These are phyloP conservation scores for Mercurialis annua DNA, from an alignment of 345 rosid species.

Conservation along the genomic window DNA sequence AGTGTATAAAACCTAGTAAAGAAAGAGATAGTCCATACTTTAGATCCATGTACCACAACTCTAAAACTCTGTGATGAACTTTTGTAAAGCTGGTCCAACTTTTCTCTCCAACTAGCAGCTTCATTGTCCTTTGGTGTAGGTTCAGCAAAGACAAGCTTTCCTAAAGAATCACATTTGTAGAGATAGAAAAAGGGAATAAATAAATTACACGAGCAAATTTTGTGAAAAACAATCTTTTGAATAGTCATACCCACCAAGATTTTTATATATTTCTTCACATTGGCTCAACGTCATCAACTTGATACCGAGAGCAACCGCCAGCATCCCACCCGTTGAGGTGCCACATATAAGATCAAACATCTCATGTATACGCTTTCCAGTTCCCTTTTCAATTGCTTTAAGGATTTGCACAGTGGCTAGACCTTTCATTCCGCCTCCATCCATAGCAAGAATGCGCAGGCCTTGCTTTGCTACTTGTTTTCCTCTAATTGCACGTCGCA, in stretches of 20 bases:
- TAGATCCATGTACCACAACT: conserved; percentile 98
- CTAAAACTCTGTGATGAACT: conserved; percentile 98
- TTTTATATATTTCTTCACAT: conserved; percentile 97
- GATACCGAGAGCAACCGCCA: conserved; percentile 92
- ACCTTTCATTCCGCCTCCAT: conserved; percentile 99
- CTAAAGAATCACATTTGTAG: conserved; percentile 39
- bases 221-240: conserved; percentile 8
- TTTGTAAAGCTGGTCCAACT: conserved; percentile 92
- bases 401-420: conserved; percentile 95
- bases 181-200: conserved; percentile 16
- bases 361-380: conserved; percentile 95
- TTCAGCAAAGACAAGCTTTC: conserved; percentile 98
- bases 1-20: not conserved
- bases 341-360: conserved; percentile 95
- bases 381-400: conserved; percentile 93
- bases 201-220: conserved; percentile 5
- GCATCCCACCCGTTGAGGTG: conserved; percentile 99
- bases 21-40: conserved; percentile 46
- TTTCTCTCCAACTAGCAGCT: conserved; percentile 99
- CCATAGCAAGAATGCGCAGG: conserved; percentile 94
- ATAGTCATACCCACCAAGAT: conserved; percentile 59
- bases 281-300: conserved; percentile 83
- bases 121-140: conserved; percentile 92
- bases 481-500: conserved; percentile 88
- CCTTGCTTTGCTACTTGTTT: conserved; percentile 91